These are phyloP conservation scores for Pichia californica DNA, from an alignment of 805 yeast species.

Conservation along the genomic window DNA sequence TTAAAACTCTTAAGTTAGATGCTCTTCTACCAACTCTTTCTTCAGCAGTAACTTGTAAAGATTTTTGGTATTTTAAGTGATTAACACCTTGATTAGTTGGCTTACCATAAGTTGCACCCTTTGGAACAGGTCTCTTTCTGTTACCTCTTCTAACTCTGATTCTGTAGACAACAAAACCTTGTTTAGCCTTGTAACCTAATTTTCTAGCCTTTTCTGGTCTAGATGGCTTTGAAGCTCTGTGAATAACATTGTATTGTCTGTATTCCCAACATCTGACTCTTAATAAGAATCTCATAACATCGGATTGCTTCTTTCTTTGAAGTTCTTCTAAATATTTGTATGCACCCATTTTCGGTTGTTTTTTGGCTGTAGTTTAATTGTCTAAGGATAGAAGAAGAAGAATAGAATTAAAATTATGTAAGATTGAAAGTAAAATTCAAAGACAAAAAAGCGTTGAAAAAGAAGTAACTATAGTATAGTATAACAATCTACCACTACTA, in stretches of 20 bases:
- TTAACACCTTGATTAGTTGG: constrained; percentile 99
- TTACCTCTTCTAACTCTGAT: constrained; percentile 99
- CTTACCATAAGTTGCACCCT: constrained; percentile 99
- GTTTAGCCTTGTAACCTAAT: constrained; percentile 99
- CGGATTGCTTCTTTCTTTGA: constrained; percentile 99
- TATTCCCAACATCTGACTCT: constrained; percentile 99
- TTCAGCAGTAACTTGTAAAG: constrained; percentile 97
- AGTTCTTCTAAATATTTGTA: constrained; percentile 99
- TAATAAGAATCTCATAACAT: constrained; percentile 96
- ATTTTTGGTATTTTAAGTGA: constrained; percentile 99
- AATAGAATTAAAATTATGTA: not conserved
- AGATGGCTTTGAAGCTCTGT: constrained; percentile 98
- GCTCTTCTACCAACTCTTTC: constrained; percentile 99
- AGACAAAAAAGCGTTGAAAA: too few species aligned
- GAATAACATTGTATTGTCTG: constrained; percentile 98
- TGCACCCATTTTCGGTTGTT: constrained; percentile 81
- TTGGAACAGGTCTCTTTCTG: constrained; percentile 99
- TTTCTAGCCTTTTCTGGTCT: constrained; percentile 99
- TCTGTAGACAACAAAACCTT: constrained; percentile 98
- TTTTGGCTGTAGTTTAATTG: constrained; percentile 2
- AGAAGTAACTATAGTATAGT: too few species aligned
- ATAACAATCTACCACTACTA: too few species aligned
- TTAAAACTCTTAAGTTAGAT: constrained; percentile 97
- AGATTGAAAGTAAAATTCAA: too few species aligned
- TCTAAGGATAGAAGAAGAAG: not conserved